A percentile compares a stretch with the other conserved stretches of the same genome.
These are phyloP conservation scores for Barbarea vulgaris DNA, from an alignment of 345 rosid species.

Conservation along the genomic window DNA sequence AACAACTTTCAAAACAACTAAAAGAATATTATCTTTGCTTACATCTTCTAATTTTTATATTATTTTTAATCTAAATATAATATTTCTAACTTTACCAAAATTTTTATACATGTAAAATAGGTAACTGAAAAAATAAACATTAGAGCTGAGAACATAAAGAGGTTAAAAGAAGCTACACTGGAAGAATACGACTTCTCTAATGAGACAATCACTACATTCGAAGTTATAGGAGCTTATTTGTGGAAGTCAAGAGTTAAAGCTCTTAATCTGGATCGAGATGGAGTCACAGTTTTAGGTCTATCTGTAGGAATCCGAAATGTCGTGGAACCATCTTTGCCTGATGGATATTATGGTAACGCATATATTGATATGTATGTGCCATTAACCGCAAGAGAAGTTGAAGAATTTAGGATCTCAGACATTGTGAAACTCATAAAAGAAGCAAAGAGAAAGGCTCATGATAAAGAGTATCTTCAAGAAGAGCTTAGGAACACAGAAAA, in stretches of 20 bases:
- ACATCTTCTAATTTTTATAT: not conserved
- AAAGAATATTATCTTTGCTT: not conserved
- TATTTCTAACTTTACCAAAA: not conserved
- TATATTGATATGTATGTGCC: conserved; percentile 22
- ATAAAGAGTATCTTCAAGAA: conserved; percentile 21
- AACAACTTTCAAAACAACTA: not conserved
- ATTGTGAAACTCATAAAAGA: conserved; percentile 31
- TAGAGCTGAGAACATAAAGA: conserved; percentile 17
- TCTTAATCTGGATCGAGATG: conserved; percentile 18
- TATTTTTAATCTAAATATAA: not conserved
- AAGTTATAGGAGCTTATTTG: conserved; percentile 28
- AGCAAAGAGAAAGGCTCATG: conserved; percentile 20
- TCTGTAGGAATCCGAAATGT: conserved; percentile 20
- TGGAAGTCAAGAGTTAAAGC: conserved; percentile 35
- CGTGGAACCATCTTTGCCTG: conserved; percentile 23
- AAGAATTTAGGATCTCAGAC: not conserved
- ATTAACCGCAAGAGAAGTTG: conserved; percentile 24
- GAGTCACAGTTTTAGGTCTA: conserved; percentile 24
- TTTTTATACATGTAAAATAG: conserved; percentile 12
- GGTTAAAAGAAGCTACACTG: conserved; percentile 20
- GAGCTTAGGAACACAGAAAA: conserved; percentile 14
- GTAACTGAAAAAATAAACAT: conserved; percentile 18
- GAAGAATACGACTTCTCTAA: not conserved
- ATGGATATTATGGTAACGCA: conserved; percentile 35
- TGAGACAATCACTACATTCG: conserved; percentile 20